Conservation (phyloP, 2,329 filamentous ascomycete species). For the Trichoderma sp. region DNA sequence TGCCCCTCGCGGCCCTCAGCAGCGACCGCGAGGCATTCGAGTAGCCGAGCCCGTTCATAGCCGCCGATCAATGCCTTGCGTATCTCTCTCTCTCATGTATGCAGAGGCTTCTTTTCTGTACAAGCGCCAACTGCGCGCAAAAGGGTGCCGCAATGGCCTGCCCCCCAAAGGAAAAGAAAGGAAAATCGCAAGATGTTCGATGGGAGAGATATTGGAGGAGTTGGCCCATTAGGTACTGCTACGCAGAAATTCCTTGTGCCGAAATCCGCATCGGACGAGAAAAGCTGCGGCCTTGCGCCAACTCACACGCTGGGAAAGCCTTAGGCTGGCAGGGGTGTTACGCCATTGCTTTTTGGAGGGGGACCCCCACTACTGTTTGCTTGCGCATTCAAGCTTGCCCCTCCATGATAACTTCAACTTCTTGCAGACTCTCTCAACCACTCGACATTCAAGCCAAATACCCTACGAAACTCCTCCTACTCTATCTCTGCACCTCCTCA, state of each 20-base stretch:
- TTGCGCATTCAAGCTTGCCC: background rate
- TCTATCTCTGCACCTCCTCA: background rate
- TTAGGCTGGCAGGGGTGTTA: constrained; percentile 24
- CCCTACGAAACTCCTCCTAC: background rate
- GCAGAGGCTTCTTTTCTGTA: background rate
- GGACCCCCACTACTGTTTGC: background rate
- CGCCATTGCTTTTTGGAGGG: too few species aligned
- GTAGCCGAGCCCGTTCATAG: constrained; percentile 38
- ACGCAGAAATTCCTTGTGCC: constrained; percentile 16
- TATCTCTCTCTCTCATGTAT: background rate
- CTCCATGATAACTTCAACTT: constrained; percentile 25
- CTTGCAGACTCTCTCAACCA: background rate
- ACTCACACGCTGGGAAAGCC: background rate
- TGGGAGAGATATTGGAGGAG: background rate
- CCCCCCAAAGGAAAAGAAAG: background rate
- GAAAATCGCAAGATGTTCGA: background rate
- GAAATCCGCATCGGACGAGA: constrained; percentile 6
- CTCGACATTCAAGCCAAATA: background rate
- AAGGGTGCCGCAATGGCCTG: constrained; percentile 7
- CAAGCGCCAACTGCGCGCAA: constrained; percentile 27
- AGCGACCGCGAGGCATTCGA: constrained; percentile 39
- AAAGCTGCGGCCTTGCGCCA: constrained; percentile 23
- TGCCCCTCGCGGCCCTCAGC: constrained; percentile 36
- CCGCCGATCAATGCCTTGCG: constrained; percentile 12
- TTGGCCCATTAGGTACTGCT: background rate